Percentiles rank a stretch among this genome's conserved stretches.
These are phyloP conservation scores for Huntiella savannae DNA, from an alignment of 2,329 filamentous ascomycete species.

Conservation along the genomic window DNA sequence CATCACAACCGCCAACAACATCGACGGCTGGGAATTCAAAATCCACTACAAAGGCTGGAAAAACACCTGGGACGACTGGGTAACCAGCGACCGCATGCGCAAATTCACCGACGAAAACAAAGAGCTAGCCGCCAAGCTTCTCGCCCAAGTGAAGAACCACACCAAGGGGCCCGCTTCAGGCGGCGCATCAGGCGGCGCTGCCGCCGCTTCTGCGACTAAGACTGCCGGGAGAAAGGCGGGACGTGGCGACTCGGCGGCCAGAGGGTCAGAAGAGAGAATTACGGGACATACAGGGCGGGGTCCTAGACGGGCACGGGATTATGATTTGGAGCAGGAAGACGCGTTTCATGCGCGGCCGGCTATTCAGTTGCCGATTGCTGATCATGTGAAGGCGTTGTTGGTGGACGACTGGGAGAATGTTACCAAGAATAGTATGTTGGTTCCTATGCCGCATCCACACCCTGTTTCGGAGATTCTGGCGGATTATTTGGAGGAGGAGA, in stretches of 20 bases:
- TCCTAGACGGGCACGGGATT: constrained; percentile 57
- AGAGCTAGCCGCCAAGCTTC: constrained; percentile 59
- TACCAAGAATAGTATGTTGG: constrained; percentile 82
- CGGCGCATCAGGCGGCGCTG: constrained; percentile 19
- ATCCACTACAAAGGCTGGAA: constrained; percentile 99
- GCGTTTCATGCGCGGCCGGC: constrained; percentile 66
- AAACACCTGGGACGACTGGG: constrained; percentile 99
- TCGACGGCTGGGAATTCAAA: constrained; percentile 60
- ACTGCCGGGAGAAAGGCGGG: constrained; percentile 23
- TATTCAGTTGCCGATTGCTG: constrained; percentile 70
- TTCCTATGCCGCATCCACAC: constrained; percentile 59
- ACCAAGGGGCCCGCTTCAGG: constrained; percentile 62
- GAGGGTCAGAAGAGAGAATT: constrained; percentile 57
- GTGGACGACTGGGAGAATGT: constrained; percentile 99
- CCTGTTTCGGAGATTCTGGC: constrained; percentile 62
- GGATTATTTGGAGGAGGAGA: constrained; percentile 58
- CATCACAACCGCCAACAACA: constrained; percentile 25
- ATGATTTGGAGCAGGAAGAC: constrained; percentile 81
- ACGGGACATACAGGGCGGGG: constrained; percentile 46
- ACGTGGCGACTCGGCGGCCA: constrained; percentile 51
- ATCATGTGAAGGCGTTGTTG: constrained; percentile 74
- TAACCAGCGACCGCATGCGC: constrained; percentile 76
- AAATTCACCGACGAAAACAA: constrained; percentile 93
- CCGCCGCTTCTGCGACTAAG: constrained; percentile 16
- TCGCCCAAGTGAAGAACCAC: constrained; percentile 45